Evolutionary conservation across 768 basidiomycete genomes (phyloP).

Genomic region (Coprinellus aureogranulatus): DNA sequence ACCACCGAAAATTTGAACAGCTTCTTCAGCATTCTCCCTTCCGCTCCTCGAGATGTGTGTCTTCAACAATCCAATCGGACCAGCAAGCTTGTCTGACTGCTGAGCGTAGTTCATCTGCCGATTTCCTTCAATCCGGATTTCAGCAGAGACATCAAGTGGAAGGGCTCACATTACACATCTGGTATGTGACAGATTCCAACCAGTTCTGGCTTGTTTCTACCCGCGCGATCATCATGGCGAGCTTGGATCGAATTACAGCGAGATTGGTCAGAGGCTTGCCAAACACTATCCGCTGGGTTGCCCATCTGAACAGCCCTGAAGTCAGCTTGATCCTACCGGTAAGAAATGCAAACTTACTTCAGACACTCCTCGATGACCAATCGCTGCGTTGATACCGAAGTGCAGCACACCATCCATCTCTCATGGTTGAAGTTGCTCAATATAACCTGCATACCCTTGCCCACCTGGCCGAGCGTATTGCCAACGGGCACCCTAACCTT

Average conservation of each 20-base stretch:
- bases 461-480: slow-evolving; percentile 84
- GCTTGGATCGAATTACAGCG: slow-evolving; percentile 84
- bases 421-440: slow-evolving; percentile 89
- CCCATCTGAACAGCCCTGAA: slow-evolving; percentile 56
- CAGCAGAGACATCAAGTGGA: too few relatives aligned
- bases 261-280: slow-evolving; percentile 82
- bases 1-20: slow-evolving; percentile 86
- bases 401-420: slow-evolving; percentile 81
- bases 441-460: slow-evolving; percentile 79
- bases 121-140: not conserved
- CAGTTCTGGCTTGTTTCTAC: slow-evolving; percentile 84
- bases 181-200: slow-evolving; percentile 86
- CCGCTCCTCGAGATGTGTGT: slow-evolving; percentile 69
- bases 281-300: slow-evolving; percentile 84
- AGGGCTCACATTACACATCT: slow-evolving; percentile 83
- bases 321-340: slow-evolving; percentile 1
- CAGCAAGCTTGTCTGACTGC: slow-evolving; percentile 84
- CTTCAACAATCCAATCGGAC: slow-evolving; percentile 84
- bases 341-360: slow-evolving; percentile 47
- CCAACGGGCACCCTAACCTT: slow-evolving; percentile 78
- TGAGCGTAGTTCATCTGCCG: slow-evolving; percentile 80
- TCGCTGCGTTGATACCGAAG: slow-evolving; percentile 72
- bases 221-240: slow-evolving; percentile 87
- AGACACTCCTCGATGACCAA: slow-evolving; percentile 86
- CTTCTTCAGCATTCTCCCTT: slow-evolving; percentile 77